Conservation (phyloP, 1,139 yeast genomes). For the Taiozyma onychis region DNA sequence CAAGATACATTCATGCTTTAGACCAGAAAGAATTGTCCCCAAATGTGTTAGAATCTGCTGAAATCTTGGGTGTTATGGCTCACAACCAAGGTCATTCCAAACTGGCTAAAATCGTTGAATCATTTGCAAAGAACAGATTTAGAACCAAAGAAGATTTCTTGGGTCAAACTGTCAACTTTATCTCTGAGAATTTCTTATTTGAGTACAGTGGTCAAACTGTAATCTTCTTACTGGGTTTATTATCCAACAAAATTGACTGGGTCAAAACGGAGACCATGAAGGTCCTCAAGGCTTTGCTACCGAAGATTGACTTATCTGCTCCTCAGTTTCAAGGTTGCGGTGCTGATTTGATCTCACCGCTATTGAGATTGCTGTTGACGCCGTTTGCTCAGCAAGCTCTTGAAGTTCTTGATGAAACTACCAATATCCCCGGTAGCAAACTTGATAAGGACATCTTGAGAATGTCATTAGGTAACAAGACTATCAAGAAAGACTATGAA, state of each 20-base stretch:
- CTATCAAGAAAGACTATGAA: constrained; percentile 75
- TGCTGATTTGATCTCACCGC: constrained; percentile 90
- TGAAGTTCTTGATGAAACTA: constrained; percentile 84
- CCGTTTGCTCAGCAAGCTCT: constrained; percentile 86
- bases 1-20: constrained; percentile 77
- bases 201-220: constrained; percentile 69
- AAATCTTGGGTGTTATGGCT: constrained; percentile 55
- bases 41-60: constrained; percentile 56
- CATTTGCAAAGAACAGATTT: constrained; percentile 73
- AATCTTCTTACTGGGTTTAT: constrained; percentile 68
- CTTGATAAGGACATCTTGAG: constrained; percentile 87
- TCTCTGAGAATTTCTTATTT: constrained; percentile 67
- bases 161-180: constrained; percentile 69
- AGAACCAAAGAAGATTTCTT: constrained; percentile 86
- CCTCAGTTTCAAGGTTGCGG: constrained; percentile 88
- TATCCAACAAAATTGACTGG: constrained; percentile 76
- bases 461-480: constrained; percentile 82
- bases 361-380: constrained; percentile 73
- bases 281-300: constrained; percentile 66
- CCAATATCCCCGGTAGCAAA: constrained; percentile 81
- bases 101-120: constrained; percentile 66
- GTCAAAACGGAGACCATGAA: constrained; percentile 76
- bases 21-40: constrained; percentile 46
- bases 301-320: constrained; percentile 67
- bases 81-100: constrained; percentile 51